A percentile compares a stretch with the other conserved stretches of the same genome.
These are phyloP conservation scores for Marasmius sp. DNA, from an alignment of 1,284 basidiomycete genomes.

Conservation along the genomic window DNA sequence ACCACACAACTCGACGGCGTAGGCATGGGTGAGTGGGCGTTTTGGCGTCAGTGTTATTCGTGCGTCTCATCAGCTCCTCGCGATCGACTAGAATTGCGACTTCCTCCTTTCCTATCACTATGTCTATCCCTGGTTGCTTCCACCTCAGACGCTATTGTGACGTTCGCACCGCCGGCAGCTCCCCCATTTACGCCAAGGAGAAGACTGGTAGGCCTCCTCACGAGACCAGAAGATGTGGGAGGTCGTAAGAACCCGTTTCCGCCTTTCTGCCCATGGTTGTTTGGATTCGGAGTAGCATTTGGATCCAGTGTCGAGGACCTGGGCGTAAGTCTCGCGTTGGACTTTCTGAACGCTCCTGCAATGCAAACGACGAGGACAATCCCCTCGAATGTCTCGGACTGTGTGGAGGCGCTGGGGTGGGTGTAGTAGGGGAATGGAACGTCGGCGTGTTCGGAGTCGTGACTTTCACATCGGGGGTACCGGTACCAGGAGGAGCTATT, in stretches of 20 bases:
- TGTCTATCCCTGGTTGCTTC: no score
- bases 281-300: neutral
- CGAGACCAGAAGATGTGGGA: neutral
- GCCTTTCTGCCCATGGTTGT: neutral
- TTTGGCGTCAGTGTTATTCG: no score
- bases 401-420: neutral
- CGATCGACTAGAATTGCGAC: no score
- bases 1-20: no score
- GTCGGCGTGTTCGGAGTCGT: conserved; percentile 12
- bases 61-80: no score
- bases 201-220: neutral
- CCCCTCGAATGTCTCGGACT: conserved; percentile 4
- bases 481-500: conserved; percentile 16
- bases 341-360: neutral
- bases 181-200: neutral
- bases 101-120: no score
- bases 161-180: neutral
- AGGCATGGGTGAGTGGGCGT: no score
- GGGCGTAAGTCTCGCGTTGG: neutral
- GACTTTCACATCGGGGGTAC: conserved; percentile 16
- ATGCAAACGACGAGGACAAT: conserved; percentile 4
- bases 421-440: neutral
- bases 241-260: neutral
- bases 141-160: neutral
- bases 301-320: neutral